Conservation (phyloP, 2,329 filamentous ascomycete species). For the Trichocomaceae sp. region DNA sequence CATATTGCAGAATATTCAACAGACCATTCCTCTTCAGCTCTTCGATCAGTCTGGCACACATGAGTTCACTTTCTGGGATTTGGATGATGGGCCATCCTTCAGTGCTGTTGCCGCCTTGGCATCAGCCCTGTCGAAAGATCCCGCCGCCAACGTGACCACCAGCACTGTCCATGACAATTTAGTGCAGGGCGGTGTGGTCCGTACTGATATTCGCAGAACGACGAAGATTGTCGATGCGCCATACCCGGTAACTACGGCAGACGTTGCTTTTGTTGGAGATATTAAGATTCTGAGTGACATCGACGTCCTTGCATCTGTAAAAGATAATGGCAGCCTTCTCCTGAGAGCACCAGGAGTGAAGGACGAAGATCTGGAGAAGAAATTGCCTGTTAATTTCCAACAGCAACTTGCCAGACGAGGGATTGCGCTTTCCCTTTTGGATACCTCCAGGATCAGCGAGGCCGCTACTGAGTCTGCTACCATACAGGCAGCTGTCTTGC, state of each 20-base stretch:
- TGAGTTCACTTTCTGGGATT: constrained; percentile 92
- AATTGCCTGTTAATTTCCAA: constrained; percentile 63
- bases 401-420: constrained; percentile 65
- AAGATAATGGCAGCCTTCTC: constrained; percentile 64
- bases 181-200: constrained; percentile 66
- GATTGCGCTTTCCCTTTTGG: constrained; percentile 67
- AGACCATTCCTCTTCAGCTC: constrained; percentile 45
- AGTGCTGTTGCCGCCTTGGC: constrained; percentile 58
- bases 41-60: constrained; percentile 53
- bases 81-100: constrained; percentile 65
- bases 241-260: constrained; percentile 71
- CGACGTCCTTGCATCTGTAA: constrained; percentile 64
- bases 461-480: constrained; percentile 63
- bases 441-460: constrained; percentile 61
- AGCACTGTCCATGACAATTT: constrained; percentile 57
- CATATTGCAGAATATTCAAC: constrained; percentile 28
- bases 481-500: constrained; percentile 75
- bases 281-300: constrained; percentile 73
- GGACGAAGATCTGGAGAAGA: constrained; percentile 83
- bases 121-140: constrained; percentile 55
- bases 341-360: constrained; percentile 73
- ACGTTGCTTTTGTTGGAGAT: constrained; percentile 71
- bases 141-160: constrained; percentile 55
- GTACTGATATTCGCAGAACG: constrained; percentile 79
- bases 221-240: constrained; percentile 77